Evolutionary conservation across 306 rosid genomes (phyloP), one percentile per base, ranked within the genome.

Genomic region (Vachellia pachyceras): DNA sequence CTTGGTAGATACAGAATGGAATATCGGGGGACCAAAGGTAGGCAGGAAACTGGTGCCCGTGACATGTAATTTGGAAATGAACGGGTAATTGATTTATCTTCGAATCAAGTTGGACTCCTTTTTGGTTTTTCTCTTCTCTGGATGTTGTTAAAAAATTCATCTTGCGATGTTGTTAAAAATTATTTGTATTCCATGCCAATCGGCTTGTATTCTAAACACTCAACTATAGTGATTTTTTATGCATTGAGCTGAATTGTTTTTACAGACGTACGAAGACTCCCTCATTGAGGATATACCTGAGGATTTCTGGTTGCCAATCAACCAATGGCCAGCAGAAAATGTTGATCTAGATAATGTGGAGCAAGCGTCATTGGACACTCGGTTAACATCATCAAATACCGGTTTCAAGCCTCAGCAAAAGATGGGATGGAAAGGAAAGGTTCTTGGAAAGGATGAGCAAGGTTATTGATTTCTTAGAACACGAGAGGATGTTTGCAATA

Each of bases 371-470:
- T 79, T 91, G 37, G 99, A 95, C 79, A 92, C 90, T n/a, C 95
- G 91, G 20, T 82, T 95, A 83, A 74, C 89, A 25, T 91, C 99
- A 6, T 91, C 97, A 58, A 90, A 95, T 84, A 50, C 91, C 70
- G 97, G 97, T 11, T 93, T 89, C 88, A 88, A 89, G 92, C 98
- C 93, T 84, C 99, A 91, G 67, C 98, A 95, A 80, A 95, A 95
- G 82, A 91, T 95, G 98, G 99, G 97, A 42, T 95, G 99, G 99
- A n/a, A n/a, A n/a, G n/a, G n/a, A n/a, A n/a, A n/a, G n/a, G n/a
- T n/a, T n/a, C n/a, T n/a, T n/a, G n/a, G n/a, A 95, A 93, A 93
- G 87, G 85, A 95, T 83, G 98, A 95, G 89, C 98, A 95, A 91
- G 99, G 99, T 91, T 83, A 75, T 84, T 65, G 49, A 67, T n/a